Conservation (phyloP, 331 rosid species). For the Phaseolus coccineus region DNA sequence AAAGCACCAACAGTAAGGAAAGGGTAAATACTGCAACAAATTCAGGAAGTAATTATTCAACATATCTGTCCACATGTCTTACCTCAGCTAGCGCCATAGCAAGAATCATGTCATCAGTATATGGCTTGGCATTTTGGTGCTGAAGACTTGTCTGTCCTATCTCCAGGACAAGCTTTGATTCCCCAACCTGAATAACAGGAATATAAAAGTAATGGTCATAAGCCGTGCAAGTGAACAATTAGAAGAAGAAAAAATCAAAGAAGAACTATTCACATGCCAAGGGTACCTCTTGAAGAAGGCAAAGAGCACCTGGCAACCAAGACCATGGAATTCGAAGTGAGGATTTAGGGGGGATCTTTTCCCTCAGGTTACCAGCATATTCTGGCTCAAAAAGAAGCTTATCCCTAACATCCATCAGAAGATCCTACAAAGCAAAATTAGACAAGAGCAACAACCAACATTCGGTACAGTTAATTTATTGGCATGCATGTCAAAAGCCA, state of each 20-base stretch:
- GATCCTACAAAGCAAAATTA: conserved; percentile 64
- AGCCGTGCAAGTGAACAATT: not conserved
- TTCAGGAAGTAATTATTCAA: conserved; percentile 45
- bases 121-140: conserved; percentile 81
- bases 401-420: conserved; percentile 92
- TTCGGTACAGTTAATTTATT: conserved; percentile 6
- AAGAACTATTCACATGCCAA: conserved; percentile 21
- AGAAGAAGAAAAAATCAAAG: conserved; percentile 9
- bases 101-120: conserved; percentile 83
- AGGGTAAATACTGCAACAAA: conserved; percentile 8
- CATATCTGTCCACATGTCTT: conserved; percentile 58
- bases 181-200: conserved; percentile 76
- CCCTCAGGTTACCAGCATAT: conserved; percentile 86
- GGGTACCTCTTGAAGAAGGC: conserved; percentile 96
- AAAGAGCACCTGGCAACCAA: conserved; percentile 92
- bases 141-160: conserved; percentile 74
- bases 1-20: conserved; percentile 77
- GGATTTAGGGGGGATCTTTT: conserved; percentile 85
- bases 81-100: conserved; percentile 98
- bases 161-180: conserved; percentile 77
- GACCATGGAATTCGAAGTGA: conserved; percentile 83
- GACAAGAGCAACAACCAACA: conserved; percentile 39
- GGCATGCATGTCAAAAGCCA: conserved; percentile 13
- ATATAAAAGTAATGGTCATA: conserved; percentile 29
- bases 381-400: conserved; percentile 97